Evolutionary conservation across 2,329 filamentous ascomycete genomes (phyloP).

Genomic region (Pseudogymnoascus sp.): DNA sequence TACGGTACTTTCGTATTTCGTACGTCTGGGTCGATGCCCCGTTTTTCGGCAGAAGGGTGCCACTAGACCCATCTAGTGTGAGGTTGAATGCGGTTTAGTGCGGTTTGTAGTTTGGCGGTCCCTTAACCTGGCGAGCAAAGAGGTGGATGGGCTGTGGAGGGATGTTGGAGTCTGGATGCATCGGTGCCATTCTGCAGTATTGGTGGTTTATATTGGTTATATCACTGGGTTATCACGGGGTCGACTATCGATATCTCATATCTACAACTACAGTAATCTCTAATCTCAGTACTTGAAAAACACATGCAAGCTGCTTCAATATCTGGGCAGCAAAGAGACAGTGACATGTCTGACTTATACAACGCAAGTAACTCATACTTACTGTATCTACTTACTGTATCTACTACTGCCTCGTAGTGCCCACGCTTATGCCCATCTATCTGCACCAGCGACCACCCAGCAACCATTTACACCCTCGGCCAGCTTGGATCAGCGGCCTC

Average conservation of each 20-base stretch:
- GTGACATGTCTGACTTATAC: not conserved
- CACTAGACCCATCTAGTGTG: not conserved
- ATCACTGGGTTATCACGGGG: not conserved
- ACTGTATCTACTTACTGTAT: not conserved
- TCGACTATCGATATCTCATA: not conserved
- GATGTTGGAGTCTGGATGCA: not conserved
- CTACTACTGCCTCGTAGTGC: not conserved
- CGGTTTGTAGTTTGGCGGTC: not conserved
- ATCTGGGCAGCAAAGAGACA: not conserved
- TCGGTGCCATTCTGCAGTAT: not conserved
- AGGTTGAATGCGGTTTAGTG: not conserved
- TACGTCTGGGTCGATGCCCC: not conserved
- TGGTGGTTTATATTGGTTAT: not conserved
- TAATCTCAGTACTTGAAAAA: not conserved
- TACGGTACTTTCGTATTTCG: not conserved
- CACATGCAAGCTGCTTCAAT: not conserved
- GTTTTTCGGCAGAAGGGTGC: not conserved
- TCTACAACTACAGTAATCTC: not conserved
- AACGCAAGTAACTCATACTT: not conserved
- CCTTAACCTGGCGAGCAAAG: not conserved
- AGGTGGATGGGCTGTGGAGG: not conserved
- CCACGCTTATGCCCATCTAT: not conserved
- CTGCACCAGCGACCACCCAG: not conserved
- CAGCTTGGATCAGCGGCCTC: not conserved
- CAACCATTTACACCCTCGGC: not conserved